Evolutionary conservation across 805 yeast species (phyloP).

Genomic region (Candida sakaeoensis): DNA sequence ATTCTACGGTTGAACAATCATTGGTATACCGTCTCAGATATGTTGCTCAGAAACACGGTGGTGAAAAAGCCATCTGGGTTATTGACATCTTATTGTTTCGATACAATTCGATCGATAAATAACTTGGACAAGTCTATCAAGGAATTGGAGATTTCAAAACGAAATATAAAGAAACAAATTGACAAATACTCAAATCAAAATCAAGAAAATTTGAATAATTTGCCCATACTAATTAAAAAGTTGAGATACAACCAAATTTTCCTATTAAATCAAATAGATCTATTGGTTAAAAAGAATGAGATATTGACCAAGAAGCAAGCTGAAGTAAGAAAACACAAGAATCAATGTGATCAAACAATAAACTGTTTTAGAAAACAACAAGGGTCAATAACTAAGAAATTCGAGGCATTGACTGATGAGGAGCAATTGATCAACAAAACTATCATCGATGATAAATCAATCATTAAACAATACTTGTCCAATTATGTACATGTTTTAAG

Average conservation of each 20-base stretch:
- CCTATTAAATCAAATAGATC: constrained; percentile 1
- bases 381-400: constrained; percentile 17
- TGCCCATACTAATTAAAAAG: constrained; percentile 2
- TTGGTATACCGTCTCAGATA: constrained; percentile 17
- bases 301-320: constrained; percentile 18
- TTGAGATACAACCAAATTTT: constrained; percentile 6
- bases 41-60: background rate
- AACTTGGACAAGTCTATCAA: constrained; percentile 22
- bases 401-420: constrained; percentile 25
- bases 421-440: constrained; percentile 25
- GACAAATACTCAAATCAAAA: constrained; percentile 9
- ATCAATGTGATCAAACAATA: background rate
- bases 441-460: constrained; percentile 8
- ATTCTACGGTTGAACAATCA: constrained; percentile 19
- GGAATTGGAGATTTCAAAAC: constrained; percentile 27
- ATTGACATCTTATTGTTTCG: constrained; percentile 24
- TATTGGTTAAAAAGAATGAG: constrained; percentile 24
- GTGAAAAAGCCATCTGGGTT: background rate
- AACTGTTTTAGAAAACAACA: constrained; percentile 12
- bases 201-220: background rate
- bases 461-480: constrained; percentile 8
- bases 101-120: constrained; percentile 24
- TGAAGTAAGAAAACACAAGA: constrained; percentile 3
- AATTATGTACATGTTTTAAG: constrained; percentile 14
- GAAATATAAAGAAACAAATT: constrained; percentile 19